Percentiles rank a stretch among this genome's conserved stretches.
Conservation (phyloP, 495 filamentous ascomycete genomes). For the Pyrenula massariospora region DNA sequence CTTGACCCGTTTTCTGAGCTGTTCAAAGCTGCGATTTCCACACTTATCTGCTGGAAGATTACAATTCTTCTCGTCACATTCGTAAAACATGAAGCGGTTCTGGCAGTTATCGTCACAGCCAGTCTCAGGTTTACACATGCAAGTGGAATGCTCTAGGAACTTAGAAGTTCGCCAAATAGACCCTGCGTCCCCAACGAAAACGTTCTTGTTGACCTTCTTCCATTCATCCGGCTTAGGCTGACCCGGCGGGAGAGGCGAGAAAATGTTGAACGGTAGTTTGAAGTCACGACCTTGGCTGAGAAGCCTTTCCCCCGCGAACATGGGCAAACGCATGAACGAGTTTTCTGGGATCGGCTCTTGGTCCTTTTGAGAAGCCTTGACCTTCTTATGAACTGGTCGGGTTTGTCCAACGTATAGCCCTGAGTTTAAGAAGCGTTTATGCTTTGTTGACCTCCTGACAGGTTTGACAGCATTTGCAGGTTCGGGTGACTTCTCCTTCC, state of each 20-base stretch:
- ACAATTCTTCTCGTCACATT: slow-evolving; percentile 88
- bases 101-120: slow-evolving; percentile 85
- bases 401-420: slow-evolving; percentile 88
- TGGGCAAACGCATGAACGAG: slow-evolving; percentile 48
- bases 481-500: slow-evolving; percentile 20
- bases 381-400: slow-evolving; percentile 46
- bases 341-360: slow-evolving; percentile 24
- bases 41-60: slow-evolving; percentile 55
- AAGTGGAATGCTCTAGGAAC: slow-evolving; percentile 61
- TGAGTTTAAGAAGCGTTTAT: slow-evolving; percentile 65
- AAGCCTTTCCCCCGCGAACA: slow-evolving; percentile 51
- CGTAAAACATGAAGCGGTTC: slow-evolving; percentile 93
- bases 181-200: slow-evolving; percentile 84
- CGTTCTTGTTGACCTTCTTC: slow-evolving; percentile 81
- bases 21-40: slow-evolving; percentile 76
- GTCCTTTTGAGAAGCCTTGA: slow-evolving; percentile 37
- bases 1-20: slow-evolving; percentile 64
- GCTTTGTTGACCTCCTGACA: slow-evolving; percentile 17
- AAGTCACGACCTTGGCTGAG: slow-evolving; percentile 63
- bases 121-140: slow-evolving; percentile 63
- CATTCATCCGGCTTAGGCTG: slow-evolving; percentile 87
- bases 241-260: slow-evolving; percentile 69
- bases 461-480: slow-evolving; percentile 29
- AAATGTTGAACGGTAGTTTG: slow-evolving; percentile 79
- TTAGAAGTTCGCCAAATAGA: slow-evolving; percentile 73